Evolutionary conservation across 768 basidiomycete genomes (phyloP), one percentile per base, ranked within the genome.

Genomic region (Psilocybe cyanescens): DNA sequence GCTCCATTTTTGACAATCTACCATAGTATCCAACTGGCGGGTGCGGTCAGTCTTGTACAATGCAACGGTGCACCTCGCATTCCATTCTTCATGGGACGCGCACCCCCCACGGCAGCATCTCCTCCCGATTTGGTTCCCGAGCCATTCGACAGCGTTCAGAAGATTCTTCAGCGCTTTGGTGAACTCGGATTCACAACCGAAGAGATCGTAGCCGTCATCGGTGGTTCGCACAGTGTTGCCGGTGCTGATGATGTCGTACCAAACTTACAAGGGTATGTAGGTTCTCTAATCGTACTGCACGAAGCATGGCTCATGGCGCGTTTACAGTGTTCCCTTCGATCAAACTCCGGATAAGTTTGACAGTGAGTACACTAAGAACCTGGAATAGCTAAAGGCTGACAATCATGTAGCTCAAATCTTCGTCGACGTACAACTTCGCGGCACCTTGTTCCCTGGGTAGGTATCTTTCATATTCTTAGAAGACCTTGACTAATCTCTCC

Each of bases 51-150:
- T 53, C 68, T 78, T 24, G 66, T 70, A 39, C 82, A 80, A 60
- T 82, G 81, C 61, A 72, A 75, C 4, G 81, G 81, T 64, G 78
- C 78, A 28, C 81, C 81, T 16, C 75, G 74, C 14, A 69, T 83
- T 29, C 54, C 69, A 16, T 79, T 80, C 71, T 71, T 79, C 60
- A 51, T 76, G 35, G 79, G 82, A 8, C 70, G 79, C 9, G 74
- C 77, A 9, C 45, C 55, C 11, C 71, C 78, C 8, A 73, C 63
- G 11, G 72, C 72, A 4, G 65, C 78, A 6, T 68, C 76, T 8
- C 77, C 76, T 2, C 68, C 60, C 9, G 55, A 59, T 16, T 56
- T 63, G 16, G 58, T 65, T 1, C 65, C 67, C 6, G 59, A 55
- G 54, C 65, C 68, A 17, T 64, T 66, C 17, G 66, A 77, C 60